Evolutionary conservation across 768 basidiomycete genomes (phyloP), one percentile per base, ranked within the genome.

Genomic region (Kwoniella dendrophila): DNA sequence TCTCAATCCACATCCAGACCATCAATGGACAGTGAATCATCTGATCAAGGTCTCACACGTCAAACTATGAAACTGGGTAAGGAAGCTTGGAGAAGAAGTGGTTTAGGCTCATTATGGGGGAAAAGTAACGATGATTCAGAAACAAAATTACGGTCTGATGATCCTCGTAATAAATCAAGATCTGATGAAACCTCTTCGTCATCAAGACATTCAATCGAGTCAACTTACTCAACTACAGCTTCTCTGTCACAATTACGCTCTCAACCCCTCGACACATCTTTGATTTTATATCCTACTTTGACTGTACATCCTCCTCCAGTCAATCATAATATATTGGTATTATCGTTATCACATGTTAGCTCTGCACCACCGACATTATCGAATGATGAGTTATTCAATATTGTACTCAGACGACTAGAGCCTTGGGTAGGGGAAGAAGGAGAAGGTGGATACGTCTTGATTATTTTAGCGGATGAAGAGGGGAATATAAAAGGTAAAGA

Each of bases 391-490:
- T 41, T 69, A 8, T 62, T 62, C 43, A 47, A 56, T 26, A 41
- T 52, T 6, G 24, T 73, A 18, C 38, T 73, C 8, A 29, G 59
- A 4, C 44, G 63, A 24, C 38, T 67, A 16, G 67, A 69, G 30
- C 67, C 69, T 1, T 71, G 65, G 67, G 67, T 71, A 1, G 67
- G 67, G 0, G 72, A 70, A 26, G 67, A 68, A 55, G 67, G 62
- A 22, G 62, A 61, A 33, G 57, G 55, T 20, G 66, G 64, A 8
- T 75, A 75, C 47, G 59, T 63, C 10, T 40, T 75, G 48, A 48
- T 72, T 18, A 56, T 75, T 7, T 54, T 75, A 7, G 67, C 70
- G 3, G 66, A 56, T 38, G 49, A 56, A 12, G 40, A 54, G 27
- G 27, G 16, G 16, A 32, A 36, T 5, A 41, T 29, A 24, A 50